Percentiles rank a stretch among this genome's conserved stretches.
These are phyloP conservation scores for Corchorus olitorius DNA, from an alignment of 345 rosid genomes.

Conservation along the genomic window DNA sequence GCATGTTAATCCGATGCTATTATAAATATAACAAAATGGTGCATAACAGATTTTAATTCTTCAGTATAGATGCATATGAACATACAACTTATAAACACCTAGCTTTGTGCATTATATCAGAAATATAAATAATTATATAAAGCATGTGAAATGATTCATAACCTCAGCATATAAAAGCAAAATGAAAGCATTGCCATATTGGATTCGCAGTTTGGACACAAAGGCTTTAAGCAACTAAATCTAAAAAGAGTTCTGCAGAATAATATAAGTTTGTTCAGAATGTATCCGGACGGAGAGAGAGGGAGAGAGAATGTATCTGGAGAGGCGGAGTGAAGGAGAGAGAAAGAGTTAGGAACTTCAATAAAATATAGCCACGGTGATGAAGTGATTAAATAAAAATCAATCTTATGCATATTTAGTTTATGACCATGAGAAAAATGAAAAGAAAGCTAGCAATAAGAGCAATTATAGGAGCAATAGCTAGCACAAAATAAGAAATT, in stretches of 20 bases:
- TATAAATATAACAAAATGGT: not conserved
- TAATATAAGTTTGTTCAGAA: too few relatives aligned
- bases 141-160: too few relatives aligned
- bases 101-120: not conserved
- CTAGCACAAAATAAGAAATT: not conserved
- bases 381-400: not conserved
- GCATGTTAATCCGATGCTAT: not conserved
- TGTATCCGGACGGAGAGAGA: too few relatives aligned
- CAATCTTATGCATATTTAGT: not conserved
- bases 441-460: not conserved
- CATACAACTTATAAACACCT: not conserved
- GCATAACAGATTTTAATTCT: not conserved
- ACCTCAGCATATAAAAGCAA: too few relatives aligned
- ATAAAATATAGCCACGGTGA: not conserved
- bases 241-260: not conserved
- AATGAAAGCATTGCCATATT: not conserved
- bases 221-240: not conserved
- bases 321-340: too few relatives aligned
- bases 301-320: too few relatives aligned
- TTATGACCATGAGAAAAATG: not conserved
- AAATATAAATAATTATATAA: too few relatives aligned
- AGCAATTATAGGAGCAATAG: not conserved
- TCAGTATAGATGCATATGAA: not conserved
- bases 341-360: not conserved
- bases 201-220: not conserved